phyloP scores from a whole-genome alignment of 371 early-diverging fungal species.

The Globomyces sp. region DNA sequence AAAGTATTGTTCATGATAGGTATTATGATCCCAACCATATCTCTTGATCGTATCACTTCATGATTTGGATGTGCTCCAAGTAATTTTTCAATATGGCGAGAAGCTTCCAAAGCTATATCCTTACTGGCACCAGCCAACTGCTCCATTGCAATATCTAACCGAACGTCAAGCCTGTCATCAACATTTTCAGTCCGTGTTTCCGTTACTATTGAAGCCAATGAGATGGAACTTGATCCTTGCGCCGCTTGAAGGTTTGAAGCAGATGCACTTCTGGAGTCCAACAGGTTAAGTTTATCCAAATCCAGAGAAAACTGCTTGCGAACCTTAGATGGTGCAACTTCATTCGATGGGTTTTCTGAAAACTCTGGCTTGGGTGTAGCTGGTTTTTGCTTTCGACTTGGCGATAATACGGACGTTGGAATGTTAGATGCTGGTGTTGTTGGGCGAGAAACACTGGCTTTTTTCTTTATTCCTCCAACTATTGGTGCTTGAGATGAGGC shows the following conservation, averaged over 20 bases:
- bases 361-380: not conserved
- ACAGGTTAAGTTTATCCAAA: conserved; percentile 29
- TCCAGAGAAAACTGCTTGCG: conserved; percentile 41
- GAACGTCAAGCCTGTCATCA: conserved; percentile 10
- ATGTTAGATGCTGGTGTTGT: not conserved
- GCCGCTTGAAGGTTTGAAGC: not conserved
- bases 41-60: conserved; percentile 1
- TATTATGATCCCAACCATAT: conserved; percentile 13
- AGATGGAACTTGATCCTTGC: conserved; percentile 1
- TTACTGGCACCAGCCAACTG: not conserved
- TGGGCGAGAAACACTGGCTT: not conserved
- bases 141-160: not conserved
- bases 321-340: not conserved
- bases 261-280: not conserved
- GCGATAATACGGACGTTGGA: not conserved
- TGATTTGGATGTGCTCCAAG: not conserved
- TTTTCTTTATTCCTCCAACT: not conserved
- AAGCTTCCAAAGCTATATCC: conserved; percentile 10
- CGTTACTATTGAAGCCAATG: not conserved
- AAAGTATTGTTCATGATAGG: conserved; percentile 15
- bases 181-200: not conserved
- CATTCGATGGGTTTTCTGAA: conserved; percentile 7
- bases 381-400: not conserved
- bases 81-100: conserved; percentile 8
- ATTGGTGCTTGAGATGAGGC: conserved; percentile 27